Evolutionary conservation across 768 basidiomycete species (phyloP).

Genomic region (Phaeolepiota aurea): DNA sequence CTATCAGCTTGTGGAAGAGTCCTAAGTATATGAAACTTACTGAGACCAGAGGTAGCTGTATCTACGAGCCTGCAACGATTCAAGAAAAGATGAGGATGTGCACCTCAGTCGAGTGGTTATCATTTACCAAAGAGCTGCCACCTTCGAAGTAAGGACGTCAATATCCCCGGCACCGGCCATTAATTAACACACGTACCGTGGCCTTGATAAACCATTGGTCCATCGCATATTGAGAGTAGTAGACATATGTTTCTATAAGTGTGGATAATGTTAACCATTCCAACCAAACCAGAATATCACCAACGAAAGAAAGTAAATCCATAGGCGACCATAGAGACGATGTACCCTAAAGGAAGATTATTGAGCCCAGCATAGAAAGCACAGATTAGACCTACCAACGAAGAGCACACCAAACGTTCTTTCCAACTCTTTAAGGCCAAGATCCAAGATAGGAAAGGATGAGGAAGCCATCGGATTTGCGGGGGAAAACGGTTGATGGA

Average conservation of each 20-base stretch:
- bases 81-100: neutral
- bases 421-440: conserved; percentile 10
- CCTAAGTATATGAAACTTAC: conserved; percentile 7
- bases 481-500: no score
- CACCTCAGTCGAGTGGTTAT: neutral
- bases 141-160: conserved; percentile 4
- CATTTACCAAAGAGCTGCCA: conserved; percentile 8
- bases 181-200: conserved; percentile 9
- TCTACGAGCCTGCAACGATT: conserved; percentile 9
- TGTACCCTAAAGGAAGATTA: conserved; percentile 11
- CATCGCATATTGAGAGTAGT: conserved; percentile 15
- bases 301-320: conserved; percentile 22
- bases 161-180: neutral
- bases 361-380: no score
- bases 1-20: neutral
- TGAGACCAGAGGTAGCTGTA: conserved; percentile 12
- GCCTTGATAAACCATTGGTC: conserved; percentile 11
- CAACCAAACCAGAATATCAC: conserved; percentile 1
- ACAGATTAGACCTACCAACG: conserved; percentile 13
- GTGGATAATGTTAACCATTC: neutral
- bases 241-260: conserved; percentile 17
- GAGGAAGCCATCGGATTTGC: neutral
- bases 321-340: conserved; percentile 15
- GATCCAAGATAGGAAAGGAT: conserved; percentile 1
- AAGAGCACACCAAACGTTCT: conserved; percentile 18